A percentile compares a stretch with the other conserved stretches of the same genome.
These are phyloP conservation scores for Coelastrella sp. DNA, from an alignment of 139 green algal species.

Conservation along the genomic window DNA sequence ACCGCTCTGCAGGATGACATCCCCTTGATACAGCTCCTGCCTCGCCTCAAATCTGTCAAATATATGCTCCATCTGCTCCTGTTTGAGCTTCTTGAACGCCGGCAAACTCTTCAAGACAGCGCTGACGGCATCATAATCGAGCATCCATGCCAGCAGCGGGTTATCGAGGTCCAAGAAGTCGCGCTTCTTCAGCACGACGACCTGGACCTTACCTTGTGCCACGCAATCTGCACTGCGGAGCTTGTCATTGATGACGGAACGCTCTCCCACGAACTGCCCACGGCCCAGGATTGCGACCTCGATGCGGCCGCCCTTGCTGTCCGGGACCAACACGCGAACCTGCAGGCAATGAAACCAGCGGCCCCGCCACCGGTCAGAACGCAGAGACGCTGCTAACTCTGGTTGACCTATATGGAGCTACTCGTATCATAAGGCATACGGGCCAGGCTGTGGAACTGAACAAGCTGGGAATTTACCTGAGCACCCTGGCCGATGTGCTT, in stretches of 20 bases:
- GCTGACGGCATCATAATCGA: slow-evolving; percentile 80
- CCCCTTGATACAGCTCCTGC: slow-evolving; percentile 65
- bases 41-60: slow-evolving; percentile 77
- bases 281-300: slow-evolving; percentile 74
- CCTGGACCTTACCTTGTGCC: slow-evolving; percentile 74
- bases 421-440: too few species aligned
- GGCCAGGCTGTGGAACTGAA: too few species aligned
- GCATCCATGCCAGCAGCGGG: slow-evolving; percentile 83
- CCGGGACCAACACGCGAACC: slow-evolving; percentile 71
- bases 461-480: too few species aligned
- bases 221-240: slow-evolving; percentile 81
- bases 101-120: slow-evolving; percentile 66
- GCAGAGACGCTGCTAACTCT: not conserved
- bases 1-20: slow-evolving; percentile 65
- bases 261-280: slow-evolving; percentile 83
- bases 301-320: slow-evolving; percentile 65
- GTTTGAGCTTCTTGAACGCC: slow-evolving; percentile 65
- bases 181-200: slow-evolving; percentile 80
- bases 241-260: slow-evolving; percentile 82
- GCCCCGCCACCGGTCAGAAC: too few species aligned
- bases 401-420: too few species aligned
- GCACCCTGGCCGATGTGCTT: too few species aligned
- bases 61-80: slow-evolving; percentile 77
- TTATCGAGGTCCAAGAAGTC: slow-evolving; percentile 87
- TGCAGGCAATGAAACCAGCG: slow-evolving; percentile 3